Conservation (phyloP, 2,329 filamentous ascomycete species). For the Ascocoryne sarcoides region DNA sequence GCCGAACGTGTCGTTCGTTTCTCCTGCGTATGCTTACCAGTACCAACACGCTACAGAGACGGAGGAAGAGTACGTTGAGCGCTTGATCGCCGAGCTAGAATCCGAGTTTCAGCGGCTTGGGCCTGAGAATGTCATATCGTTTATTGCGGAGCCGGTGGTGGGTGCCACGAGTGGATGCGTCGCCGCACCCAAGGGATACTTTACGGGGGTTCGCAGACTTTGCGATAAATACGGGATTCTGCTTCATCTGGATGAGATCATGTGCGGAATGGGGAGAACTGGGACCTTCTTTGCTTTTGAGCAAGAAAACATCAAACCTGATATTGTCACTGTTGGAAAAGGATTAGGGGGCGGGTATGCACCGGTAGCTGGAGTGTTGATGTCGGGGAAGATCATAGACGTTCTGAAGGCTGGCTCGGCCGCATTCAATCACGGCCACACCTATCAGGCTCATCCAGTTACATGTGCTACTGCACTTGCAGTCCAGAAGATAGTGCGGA, state of each 20-base stretch:
- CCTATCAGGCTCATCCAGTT: conserved; percentile 49
- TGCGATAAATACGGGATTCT: conserved; percentile 62
- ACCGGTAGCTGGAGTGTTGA: conserved; percentile 49
- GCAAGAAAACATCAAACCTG: conserved; percentile 42
- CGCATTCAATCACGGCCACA: conserved; percentile 26
- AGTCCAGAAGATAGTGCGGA: conserved; percentile 47
- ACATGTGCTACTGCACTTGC: conserved; percentile 51
- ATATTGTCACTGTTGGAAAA: conserved; percentile 57
- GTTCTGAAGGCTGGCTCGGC: conserved; percentile 11
- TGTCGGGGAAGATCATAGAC: conserved; percentile 39
- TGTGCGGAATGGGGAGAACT: conserved; percentile 44
- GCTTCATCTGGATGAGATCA: conserved; percentile 64
- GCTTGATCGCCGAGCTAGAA: conserved; percentile 51
- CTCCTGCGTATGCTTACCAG: conserved; percentile 54
- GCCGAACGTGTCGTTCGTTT: conserved; percentile 43
- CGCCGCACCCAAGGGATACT: conserved; percentile 55
- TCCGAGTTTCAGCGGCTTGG: conserved; percentile 48
- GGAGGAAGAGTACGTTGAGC: conserved; percentile 42
- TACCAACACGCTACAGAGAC: conserved; percentile 38
- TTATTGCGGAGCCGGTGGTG: conserved; percentile 57
- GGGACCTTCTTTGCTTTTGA: conserved; percentile 45
- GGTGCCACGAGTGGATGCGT: conserved; percentile 62
- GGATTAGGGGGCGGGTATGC: conserved; percentile 53
- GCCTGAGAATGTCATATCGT: conserved; percentile 50
- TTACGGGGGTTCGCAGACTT: conserved; percentile 52